These are phyloP conservation scores for Brassica napus DNA, from an alignment of 345 rosid species.

Conservation along the genomic window DNA sequence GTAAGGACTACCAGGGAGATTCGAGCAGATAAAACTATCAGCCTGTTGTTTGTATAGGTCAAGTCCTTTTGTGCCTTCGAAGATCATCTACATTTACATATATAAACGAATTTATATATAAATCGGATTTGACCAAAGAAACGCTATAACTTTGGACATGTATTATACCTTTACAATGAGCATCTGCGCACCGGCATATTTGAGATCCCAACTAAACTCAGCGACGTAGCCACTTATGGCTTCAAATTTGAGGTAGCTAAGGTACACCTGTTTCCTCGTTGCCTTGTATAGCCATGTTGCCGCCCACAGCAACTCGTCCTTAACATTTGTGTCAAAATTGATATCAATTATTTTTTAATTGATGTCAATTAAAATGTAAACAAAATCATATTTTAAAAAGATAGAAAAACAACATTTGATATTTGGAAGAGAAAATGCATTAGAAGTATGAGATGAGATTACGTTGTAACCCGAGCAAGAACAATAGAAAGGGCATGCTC, in stretches of 20 bases:
- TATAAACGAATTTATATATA: background rate
- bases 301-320: slow-evolving; percentile 97
- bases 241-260: slow-evolving; percentile 56
- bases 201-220: slow-evolving; percentile 96
- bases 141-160: background rate
- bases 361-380: background rate
- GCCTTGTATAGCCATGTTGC: slow-evolving; percentile 87
- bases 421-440: background rate
- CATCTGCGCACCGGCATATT: slow-evolving; percentile 81
- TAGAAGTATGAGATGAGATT: slow-evolving; percentile 17
- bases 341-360: background rate
- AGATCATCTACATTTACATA: slow-evolving; percentile 50
- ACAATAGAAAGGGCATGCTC: slow-evolving; percentile 98
- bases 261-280: slow-evolving; percentile 42
- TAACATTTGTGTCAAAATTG: slow-evolving; percentile 13
- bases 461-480: slow-evolving; percentile 89
- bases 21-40: slow-evolving; percentile 74
- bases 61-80: slow-evolving; percentile 50
- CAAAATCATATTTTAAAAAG: background rate
- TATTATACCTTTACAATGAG: slow-evolving; percentile 60
- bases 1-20: slow-evolving; percentile 71
- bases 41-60: slow-evolving; percentile 57
- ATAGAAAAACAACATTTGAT: background rate
- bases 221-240: slow-evolving; percentile 58
- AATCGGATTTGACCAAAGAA: background rate